Conservation (phyloP, 179 eudicot genomes). For the Spinacia oleracea region DNA sequence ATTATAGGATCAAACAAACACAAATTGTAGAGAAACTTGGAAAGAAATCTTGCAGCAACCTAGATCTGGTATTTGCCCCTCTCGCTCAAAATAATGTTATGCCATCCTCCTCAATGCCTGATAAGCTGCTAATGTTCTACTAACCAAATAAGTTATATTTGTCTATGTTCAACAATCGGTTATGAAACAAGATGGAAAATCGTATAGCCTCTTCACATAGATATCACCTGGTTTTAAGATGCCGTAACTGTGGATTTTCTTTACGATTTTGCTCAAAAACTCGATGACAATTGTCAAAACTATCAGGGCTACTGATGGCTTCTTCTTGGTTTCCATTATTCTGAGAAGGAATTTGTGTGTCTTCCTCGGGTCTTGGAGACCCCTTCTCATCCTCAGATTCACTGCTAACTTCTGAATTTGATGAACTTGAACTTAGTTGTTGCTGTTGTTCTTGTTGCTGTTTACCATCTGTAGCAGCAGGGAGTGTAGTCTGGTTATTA, state of each 20-base stretch:
- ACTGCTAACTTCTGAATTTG: constrained; percentile 36
- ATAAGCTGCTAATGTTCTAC: constrained; percentile 20
- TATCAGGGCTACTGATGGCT: neutral
- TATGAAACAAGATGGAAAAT: constrained; percentile 15
- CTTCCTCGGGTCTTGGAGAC: constrained; percentile 11
- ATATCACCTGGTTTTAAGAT: constrained; percentile 36
- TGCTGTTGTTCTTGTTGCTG: neutral
- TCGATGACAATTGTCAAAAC: constrained; percentile 10
- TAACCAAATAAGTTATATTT: neutral
- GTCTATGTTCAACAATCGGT: constrained; percentile 11
- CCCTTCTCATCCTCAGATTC: constrained; percentile 34
- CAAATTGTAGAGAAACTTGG: neutral
- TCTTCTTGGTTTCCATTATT: constrained; percentile 5
- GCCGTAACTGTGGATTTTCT: constrained; percentile 29
- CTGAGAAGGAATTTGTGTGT: neutral
- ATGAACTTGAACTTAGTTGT: constrained; percentile 30
- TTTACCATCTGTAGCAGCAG: constrained; percentile 11
- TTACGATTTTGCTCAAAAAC: constrained; percentile 22
- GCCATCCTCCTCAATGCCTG: constrained; percentile 15
- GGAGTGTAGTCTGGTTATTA: constrained; percentile 7
- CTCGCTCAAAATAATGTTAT: constrained; percentile 13
- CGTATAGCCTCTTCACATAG: neutral
- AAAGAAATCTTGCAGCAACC: constrained; percentile 19
- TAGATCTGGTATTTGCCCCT: constrained; percentile 20
- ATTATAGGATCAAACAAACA: constrained; percentile 21